Conservation (phyloP, 805 yeast genomes). For the Cyberlindnera galapagoensis region DNA sequence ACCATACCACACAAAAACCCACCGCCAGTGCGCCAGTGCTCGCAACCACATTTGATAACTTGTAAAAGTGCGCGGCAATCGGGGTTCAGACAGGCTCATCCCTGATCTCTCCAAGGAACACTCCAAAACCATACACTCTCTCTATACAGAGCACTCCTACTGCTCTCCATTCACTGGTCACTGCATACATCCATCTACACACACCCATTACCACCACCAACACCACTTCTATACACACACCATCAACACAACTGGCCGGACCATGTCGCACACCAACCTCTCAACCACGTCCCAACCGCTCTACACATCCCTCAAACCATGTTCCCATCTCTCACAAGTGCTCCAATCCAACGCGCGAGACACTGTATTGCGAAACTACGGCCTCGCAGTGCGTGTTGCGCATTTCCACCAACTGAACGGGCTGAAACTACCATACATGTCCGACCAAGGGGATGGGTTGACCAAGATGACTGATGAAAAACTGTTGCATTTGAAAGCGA, state of each 20-base stretch:
- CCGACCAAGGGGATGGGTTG: conserved; percentile 8
- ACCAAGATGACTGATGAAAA: conserved; percentile 28
- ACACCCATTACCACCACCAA: conserved; percentile 1
- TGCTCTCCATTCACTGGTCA: too few relatives aligned
- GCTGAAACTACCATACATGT: conserved; percentile 7
- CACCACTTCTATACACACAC: too few relatives aligned
- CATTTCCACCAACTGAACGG: conserved; percentile 8
- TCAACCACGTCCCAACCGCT: conserved; percentile 3
- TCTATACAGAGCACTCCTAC: too few relatives aligned
- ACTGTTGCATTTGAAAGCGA: conserved; percentile 35
- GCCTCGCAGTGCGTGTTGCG: conserved; percentile 20
- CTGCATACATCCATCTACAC: not conserved
- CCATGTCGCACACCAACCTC: conserved; percentile 1
- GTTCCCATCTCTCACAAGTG: conserved; percentile 24
- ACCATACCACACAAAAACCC: too few relatives aligned
- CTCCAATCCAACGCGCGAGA: conserved; percentile 21
- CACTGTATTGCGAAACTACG: conserved; percentile 23
- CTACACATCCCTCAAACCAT: conserved; percentile 12
- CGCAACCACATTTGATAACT: too few relatives aligned
- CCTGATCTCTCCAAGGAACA: too few relatives aligned
- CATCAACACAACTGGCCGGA: not conserved
- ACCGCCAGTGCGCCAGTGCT: too few relatives aligned
- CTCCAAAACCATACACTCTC: too few relatives aligned
- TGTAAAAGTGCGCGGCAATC: too few relatives aligned
- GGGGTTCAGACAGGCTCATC: too few relatives aligned